Conservation (phyloP, 1,284 basidiomycete species). For the Crepidotus sp. region DNA sequence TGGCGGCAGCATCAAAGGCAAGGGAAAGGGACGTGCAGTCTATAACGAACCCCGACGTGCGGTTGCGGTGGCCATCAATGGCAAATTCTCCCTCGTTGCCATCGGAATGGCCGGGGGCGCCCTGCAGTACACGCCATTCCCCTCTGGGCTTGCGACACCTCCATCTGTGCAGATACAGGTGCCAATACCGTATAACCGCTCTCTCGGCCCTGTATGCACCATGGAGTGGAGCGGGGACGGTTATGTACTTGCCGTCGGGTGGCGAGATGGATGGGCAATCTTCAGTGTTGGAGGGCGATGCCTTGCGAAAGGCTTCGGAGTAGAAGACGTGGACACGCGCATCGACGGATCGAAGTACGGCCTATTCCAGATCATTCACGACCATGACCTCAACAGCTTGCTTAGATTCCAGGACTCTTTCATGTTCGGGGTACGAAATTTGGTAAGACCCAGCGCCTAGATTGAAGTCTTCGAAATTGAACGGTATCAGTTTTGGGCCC, state of each 20-base stretch:
- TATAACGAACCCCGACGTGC: slow-evolving; percentile 63
- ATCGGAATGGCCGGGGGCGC: slow-evolving; percentile 69
- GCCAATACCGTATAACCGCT: slow-evolving; percentile 46
- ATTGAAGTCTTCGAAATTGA: slow-evolving; percentile 8
- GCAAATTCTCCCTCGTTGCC: slow-evolving; percentile 78
- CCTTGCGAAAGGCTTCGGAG: slow-evolving; percentile 66
- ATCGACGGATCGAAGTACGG: slow-evolving; percentile 49
- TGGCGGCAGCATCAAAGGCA: slow-evolving; percentile 9
- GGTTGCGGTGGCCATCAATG: slow-evolving; percentile 65
- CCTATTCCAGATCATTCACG: background rate
- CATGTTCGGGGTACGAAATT: slow-evolving; percentile 66
- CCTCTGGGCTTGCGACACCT: slow-evolving; percentile 34
- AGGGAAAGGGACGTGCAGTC: slow-evolving; percentile 25
- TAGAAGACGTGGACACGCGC: slow-evolving; percentile 39
- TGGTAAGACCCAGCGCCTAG: slow-evolving; percentile 37
- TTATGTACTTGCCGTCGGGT: slow-evolving; percentile 94
- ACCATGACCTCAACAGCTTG: slow-evolving; percentile 17
- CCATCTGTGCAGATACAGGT: slow-evolving; percentile 51
- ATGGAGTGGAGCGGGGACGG: slow-evolving; percentile 94
- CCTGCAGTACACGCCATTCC: slow-evolving; percentile 57
- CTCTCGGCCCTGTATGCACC: slow-evolving; percentile 65
- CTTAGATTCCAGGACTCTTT: slow-evolving; percentile 73
- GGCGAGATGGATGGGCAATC: slow-evolving; percentile 83
- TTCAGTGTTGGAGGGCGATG: slow-evolving; percentile 89
- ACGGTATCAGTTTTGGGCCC: slow-evolving; percentile 74